These are phyloP conservation scores for Rhodotorula babjevae DNA, from an alignment of 768 basidiomycete genomes.

Conservation along the genomic window DNA sequence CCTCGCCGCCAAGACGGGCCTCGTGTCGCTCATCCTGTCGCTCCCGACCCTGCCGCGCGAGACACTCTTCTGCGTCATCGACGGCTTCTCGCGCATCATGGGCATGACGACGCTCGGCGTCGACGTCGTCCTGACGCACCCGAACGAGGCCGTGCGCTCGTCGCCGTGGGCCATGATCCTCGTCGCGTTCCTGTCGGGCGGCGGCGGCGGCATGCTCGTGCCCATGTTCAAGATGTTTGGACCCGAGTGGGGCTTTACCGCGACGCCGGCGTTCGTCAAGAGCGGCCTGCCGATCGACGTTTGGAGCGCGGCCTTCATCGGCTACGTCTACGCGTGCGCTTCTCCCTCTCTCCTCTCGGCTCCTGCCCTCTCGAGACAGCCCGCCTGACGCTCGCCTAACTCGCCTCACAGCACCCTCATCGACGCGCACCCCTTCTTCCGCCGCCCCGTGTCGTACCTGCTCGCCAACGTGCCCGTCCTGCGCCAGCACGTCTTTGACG, in stretches of 20 bases:
- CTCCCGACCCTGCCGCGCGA: conserved; percentile 38
- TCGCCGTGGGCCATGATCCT: conserved; percentile 36
- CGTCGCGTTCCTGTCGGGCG: conserved; percentile 32
- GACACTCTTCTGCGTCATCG: conserved; percentile 33
- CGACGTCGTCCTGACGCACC: conserved; percentile 37
- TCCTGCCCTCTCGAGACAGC: background rate
- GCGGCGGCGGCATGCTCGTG: conserved; percentile 35
- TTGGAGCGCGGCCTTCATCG: conserved; percentile 37
- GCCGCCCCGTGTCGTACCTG: conserved; percentile 15
- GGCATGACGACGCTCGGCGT: conserved; percentile 41
- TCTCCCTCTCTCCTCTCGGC: background rate
- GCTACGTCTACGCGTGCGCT: conserved; percentile 38
- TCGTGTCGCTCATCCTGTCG: conserved; percentile 26
- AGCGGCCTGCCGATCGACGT: conserved; percentile 29
- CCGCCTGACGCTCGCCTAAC: background rate
- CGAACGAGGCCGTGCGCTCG: conserved; percentile 25
- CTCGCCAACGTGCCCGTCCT: conserved; percentile 21
- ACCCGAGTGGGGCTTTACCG: conserved; percentile 31
- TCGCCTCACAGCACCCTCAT: conserved; percentile 26
- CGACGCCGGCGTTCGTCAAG: conserved; percentile 30
- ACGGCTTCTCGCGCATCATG: conserved; percentile 39
- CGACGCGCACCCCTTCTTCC: conserved; percentile 40
- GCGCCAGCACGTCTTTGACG: conserved; percentile 4
- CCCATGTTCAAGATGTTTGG: conserved; percentile 31
- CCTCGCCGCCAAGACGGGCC: conserved; percentile 21